Base-by-base conservation (phyloP, 78 protist species). In the Mastigamoeba balamuthi region DNA sequence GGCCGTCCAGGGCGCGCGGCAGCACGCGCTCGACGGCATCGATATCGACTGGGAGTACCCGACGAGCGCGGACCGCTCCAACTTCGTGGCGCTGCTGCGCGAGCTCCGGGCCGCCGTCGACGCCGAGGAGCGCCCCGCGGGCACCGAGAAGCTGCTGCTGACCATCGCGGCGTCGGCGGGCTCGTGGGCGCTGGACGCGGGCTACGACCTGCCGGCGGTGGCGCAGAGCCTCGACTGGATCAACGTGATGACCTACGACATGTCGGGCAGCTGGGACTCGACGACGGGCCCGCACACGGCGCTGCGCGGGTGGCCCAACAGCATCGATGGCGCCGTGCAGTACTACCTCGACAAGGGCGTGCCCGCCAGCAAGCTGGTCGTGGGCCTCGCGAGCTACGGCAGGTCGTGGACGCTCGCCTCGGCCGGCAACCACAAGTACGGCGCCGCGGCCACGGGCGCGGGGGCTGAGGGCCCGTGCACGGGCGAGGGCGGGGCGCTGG, bases 21-120 rank as follows among this genome's bases (percentile, higher is more conserved):
- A 48, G 17, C 58, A 48, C 58, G 58, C 33, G 17, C 17, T 48
- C 17, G 58, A 48, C 17, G 58, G 58, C 17, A 44, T 76, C 30
- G 81, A 76, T 36, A 58, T 36, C 81, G 67, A 76, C 74, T 76
- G 81, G 81, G 81, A 76, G 40, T 66, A 43, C 44, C 81, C 72
- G 7, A 27, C 10, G 3, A 39, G 23, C 39, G 40, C 2, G 3
- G 74, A 37, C 1, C 29, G 4, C 27, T 28, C 66, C 6, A 8
- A 58, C 27, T 23, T 58, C 4, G 66, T 58, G 37, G 37, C 66
- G 4, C 27, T 58, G 37, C 5, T 58, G 37, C 4, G 66, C 17
- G 29, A 6, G 5, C 66, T 58, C 27, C 66, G 66, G 37, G 66
- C 5, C 36, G 66, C 66, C 4, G 4, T 8, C 10, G 29, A 58